Base-by-base conservation (phyloP, 1,139 yeast species). In the Zygosaccharomyces sapae region DNA sequence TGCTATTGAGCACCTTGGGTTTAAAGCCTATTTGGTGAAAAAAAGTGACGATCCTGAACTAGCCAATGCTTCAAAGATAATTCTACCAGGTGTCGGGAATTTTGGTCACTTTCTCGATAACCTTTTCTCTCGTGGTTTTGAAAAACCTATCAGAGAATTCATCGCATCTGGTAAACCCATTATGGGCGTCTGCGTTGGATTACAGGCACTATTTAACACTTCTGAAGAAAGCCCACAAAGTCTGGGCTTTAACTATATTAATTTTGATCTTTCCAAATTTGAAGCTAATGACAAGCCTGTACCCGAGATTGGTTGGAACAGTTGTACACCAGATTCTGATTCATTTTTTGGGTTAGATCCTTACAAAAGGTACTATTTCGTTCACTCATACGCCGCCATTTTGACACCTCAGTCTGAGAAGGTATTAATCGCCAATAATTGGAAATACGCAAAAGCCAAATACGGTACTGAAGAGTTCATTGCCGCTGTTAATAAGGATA, bases 141-240 rank as follows among this genome's bases (percentile, higher is more conserved):
- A 75, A 9, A 76, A 72, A 30, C 95, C 95, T 0, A 71, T 92
- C 30, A 70, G 68, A 44, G 68, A 75, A 41, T 89, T 87, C 59
- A 80, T 89, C 41, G 68, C 71, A 5, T 73, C 85, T 16, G 97
- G 96, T 0, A 79, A 81, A 57, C 85, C 94, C 9, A 70, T 92
- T 34, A 87, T 92, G 96, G 98, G 98, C 6, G 88, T 92, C 54
- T 92, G 98, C 71, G 97, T 92, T 41, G 98, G 98, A 2, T 72
- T 92, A 50, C 98, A 92, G 65, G 76, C 96, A 1, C 73, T 92
- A 38, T 86, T 90, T 59, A 68, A 70, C 13, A 80, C 80, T 9
- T 85, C 95, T 44, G 86, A 78, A 53, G 98, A 92, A 66, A 77
- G 86, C 51, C 80, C 83, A 2, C 74, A 71, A 12, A 74, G 76